phyloP scores from a whole-genome alignment of 2,329 filamentous ascomycete species.

The Biscogniauxia mediterranea region DNA sequence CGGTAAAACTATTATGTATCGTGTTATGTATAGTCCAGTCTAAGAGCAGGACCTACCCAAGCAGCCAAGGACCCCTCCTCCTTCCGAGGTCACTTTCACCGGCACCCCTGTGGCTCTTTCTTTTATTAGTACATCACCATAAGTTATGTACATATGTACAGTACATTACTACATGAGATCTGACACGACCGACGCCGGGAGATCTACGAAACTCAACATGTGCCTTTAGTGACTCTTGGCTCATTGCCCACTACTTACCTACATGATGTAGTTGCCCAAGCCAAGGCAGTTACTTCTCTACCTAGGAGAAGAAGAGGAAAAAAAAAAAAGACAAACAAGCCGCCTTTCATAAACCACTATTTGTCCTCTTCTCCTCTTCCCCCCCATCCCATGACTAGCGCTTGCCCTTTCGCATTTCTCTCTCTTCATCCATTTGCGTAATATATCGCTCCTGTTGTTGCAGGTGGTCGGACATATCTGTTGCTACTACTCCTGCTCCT shows the following conservation, averaged over 20 bases:
- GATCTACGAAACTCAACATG: background rate
- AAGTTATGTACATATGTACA: no score
- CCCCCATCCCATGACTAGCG: constrained; percentile 5
- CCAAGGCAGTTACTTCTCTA: background rate
- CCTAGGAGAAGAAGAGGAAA: background rate
- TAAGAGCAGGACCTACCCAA: background rate
- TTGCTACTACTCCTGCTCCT: constrained; percentile 10
- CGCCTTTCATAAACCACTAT: background rate
- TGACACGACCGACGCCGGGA: background rate
- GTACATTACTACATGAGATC: background rate
- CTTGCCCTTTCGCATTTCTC: constrained; percentile 12
- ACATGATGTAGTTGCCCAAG: background rate
- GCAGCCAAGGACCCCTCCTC: no score
- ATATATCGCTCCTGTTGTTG: constrained; percentile 9
- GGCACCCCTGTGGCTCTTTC: background rate
- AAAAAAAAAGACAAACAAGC: background rate
- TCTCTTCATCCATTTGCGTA: constrained; percentile 19
- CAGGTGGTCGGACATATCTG: constrained; percentile 5
- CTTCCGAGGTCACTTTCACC: no score
- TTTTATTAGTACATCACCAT: background rate
- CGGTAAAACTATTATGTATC: background rate
- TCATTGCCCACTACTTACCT: no score
- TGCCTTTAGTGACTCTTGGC: background rate
- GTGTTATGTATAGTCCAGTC: background rate
- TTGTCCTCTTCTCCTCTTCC: background rate